These are phyloP conservation scores for Metschnikowia similis DNA, from an alignment of 805 yeast species.

Conservation along the genomic window DNA sequence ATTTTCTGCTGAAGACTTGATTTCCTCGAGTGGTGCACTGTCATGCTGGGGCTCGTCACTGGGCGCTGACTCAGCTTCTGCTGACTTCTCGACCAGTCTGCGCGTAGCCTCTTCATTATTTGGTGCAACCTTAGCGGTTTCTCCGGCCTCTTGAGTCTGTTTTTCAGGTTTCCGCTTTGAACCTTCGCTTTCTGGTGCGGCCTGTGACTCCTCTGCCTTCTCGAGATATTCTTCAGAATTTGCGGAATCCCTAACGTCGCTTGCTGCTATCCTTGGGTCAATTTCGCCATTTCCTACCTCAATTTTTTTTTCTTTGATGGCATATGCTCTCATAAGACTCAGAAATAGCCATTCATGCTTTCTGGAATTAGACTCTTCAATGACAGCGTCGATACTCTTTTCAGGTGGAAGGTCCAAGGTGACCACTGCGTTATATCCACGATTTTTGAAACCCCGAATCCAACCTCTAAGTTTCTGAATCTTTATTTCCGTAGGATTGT, in stretches of 20 bases:
- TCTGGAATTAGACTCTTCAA: slow-evolving; percentile 34
- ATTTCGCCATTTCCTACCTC: not conserved
- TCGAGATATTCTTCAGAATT: not conserved
- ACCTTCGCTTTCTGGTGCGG: not conserved
- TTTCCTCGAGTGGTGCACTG: not conserved
- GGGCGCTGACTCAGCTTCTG: not conserved
- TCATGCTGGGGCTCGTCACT: not conserved
- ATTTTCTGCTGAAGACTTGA: slow-evolving; percentile 3
- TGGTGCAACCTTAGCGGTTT: not conserved
- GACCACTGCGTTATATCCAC: slow-evolving; percentile 48
- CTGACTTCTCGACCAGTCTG: not conserved
- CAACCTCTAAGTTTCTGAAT: slow-evolving; percentile 39
- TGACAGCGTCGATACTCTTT: slow-evolving; percentile 40
- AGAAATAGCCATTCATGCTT: slow-evolving; percentile 4
- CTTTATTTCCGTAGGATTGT: slow-evolving; percentile 44
- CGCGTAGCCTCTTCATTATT: not conserved
- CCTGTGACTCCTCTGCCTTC: not conserved
- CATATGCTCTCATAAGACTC: slow-evolving; percentile 9
- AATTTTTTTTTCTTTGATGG: slow-evolving; percentile 4
- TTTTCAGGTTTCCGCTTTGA: not conserved
- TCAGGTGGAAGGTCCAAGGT: slow-evolving; percentile 37
- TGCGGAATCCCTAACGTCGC: not conserved
- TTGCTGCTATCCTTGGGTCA: not conserved
- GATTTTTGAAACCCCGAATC: slow-evolving; percentile 27
- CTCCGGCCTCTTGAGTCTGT: not conserved